Base-by-base conservation (phyloP, 139 green algal species). In the Mesotaenium endlicherianum region DNA sequence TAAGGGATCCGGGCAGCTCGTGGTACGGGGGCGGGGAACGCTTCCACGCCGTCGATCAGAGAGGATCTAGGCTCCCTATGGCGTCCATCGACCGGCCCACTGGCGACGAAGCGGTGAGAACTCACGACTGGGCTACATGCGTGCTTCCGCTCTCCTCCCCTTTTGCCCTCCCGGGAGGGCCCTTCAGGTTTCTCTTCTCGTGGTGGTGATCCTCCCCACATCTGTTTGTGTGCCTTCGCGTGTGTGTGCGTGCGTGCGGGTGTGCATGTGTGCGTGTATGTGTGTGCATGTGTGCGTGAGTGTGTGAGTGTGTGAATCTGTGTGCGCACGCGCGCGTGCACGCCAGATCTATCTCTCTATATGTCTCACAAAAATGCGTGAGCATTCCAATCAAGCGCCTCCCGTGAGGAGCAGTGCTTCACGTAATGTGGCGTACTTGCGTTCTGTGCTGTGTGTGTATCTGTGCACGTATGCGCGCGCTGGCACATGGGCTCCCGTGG, bases 21-120 rank as follows among this genome's bases (percentile, higher is more conserved):
- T 84, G 77, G 81, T 83, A 83, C 74, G 81, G 81, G 2, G 81
- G 81, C n/a, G 81, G 81, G 34, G 81, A 87, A 44, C 70, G 81
- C 8, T 83, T 83, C 81, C 85, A 82, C 47, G 36, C 31, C 34
- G 49, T 87, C 40, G 38, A 83, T 20, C 81, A 87, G 49, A 75
- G 36, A 30, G 81, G 81, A 26, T 49, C 50, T 2, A 17, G 26
- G n/a, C 44, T 87, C 72, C 75, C 81, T 30, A 87, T 87, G 81
- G 36, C 30, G 17, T 75, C 36, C 20, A 3, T 64, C 3, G 70
- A 87, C 81, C 36, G 55, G 20, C 31, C 34, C 39, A 81, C 47
- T 74, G 45, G 40, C n/a, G n/a, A n/a, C n/a, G n/a, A n/a, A n/a
- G n/a, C n/a, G n/a, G n/a, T n/a, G n/a, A n/a, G n/a, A n/a, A n/a